These are phyloP conservation scores for Penicillium sp. DNA, from an alignment of 2,329 filamentous ascomycete species.

Conservation along the genomic window DNA sequence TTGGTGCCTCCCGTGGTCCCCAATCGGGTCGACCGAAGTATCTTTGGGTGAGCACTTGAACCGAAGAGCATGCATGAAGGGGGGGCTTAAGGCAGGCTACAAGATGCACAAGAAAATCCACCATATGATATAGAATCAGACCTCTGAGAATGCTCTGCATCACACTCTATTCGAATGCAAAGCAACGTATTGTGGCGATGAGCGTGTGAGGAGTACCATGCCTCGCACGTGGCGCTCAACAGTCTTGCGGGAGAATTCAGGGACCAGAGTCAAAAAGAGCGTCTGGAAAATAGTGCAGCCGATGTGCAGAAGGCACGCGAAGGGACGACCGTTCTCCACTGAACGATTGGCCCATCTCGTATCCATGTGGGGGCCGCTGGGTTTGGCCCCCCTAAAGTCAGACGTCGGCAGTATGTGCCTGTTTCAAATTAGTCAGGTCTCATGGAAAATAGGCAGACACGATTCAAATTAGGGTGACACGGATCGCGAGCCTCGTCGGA, in stretches of 20 bases:
- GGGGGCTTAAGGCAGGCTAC: background rate
- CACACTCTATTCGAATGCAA: background rate
- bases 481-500: background rate
- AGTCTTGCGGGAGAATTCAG: background rate
- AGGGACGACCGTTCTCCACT: background rate
- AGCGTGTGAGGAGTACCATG: constrained; percentile 16
- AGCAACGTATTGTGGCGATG: background rate
- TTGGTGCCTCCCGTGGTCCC: constrained; percentile 6
- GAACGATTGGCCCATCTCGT: background rate
- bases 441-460: background rate
- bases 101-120: constrained; percentile 1
- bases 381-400: background rate
- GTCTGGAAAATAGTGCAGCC: constrained; percentile 5
- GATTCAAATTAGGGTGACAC: background rate
- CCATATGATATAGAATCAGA: background rate
- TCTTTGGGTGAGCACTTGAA: background rate
- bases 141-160: background rate
- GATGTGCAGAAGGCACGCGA: background rate
- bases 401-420: background rate
- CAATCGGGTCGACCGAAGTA: background rate
- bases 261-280: background rate
- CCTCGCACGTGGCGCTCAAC: constrained; percentile 20
- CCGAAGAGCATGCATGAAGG: too few species aligned
- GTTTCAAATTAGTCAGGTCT: background rate
- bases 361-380: constrained; percentile 2